phyloP scores from a whole-genome alignment of 1,139 yeast genomes.

The Candida sanyaensis region DNA sequence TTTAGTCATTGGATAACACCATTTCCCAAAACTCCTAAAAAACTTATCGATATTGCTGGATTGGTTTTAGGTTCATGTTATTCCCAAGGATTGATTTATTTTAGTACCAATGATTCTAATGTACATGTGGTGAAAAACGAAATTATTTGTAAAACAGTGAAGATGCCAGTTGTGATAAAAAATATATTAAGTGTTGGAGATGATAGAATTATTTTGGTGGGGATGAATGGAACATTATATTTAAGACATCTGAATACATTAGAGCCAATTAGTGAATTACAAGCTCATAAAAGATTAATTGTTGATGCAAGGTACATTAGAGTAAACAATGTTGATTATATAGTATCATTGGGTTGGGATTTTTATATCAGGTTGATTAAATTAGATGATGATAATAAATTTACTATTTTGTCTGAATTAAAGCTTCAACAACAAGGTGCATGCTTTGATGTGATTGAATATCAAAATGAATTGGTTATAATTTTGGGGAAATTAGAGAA shows the following conservation, averaged over 20 bases:
- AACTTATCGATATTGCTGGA: constrained; percentile 17
- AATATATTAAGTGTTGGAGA: constrained; percentile 24
- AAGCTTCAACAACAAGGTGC: constrained; percentile 51
- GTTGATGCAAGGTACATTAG: constrained; percentile 28
- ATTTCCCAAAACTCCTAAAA: constrained; percentile 21
- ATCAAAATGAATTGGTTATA: constrained; percentile 33
- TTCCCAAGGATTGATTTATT: constrained; percentile 16
- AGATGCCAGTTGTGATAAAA: constrained; percentile 28
- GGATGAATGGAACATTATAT: constrained; percentile 38
- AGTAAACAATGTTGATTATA: constrained; percentile 25
- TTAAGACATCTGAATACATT: constrained; percentile 9
- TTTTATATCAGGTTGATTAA: constrained; percentile 40
- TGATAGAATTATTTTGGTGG: constrained; percentile 27
- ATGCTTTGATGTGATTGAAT: constrained; percentile 40
- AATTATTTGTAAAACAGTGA: background rate
- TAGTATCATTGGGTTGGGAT: constrained; percentile 70
- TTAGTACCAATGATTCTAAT: constrained; percentile 30
- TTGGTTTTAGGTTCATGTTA: constrained; percentile 25
- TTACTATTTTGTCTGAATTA: constrained; percentile 28
- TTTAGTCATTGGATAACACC: constrained; percentile 41
- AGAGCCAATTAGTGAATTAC: constrained; percentile 15
- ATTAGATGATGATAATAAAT: constrained; percentile 20
- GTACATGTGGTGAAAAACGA: constrained; percentile 21
- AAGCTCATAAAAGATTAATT: constrained; percentile 34
- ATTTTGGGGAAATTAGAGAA: constrained; percentile 62